Evolutionary conservation across 495 filamentous ascomycete species (phyloP).

Genomic region (Trichoderma orchidacearum): DNA sequence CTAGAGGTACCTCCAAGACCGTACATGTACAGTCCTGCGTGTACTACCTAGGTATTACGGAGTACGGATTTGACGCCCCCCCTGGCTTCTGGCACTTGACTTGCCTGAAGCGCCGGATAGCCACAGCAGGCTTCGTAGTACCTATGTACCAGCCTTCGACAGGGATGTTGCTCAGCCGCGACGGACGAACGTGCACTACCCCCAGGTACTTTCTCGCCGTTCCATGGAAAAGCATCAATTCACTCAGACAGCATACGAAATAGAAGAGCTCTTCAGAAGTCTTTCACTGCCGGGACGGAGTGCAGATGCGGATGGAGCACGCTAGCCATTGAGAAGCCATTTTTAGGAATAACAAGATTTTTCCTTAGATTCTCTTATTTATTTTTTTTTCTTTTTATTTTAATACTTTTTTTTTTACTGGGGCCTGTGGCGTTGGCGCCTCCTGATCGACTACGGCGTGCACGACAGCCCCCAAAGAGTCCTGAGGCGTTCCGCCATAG

Average conservation of each 20-base stretch:
- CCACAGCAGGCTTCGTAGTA: background rate
- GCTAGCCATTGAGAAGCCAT: too few relatives aligned
- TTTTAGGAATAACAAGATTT: too few relatives aligned
- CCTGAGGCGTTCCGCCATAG: background rate
- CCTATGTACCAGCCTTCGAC: background rate
- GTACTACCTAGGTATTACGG: too few relatives aligned
- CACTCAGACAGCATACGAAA: too few relatives aligned
- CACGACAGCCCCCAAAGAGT: background rate
- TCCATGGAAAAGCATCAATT: too few relatives aligned
- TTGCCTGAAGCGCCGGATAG: background rate
- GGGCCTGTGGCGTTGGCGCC: background rate
- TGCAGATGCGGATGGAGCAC: too few relatives aligned
- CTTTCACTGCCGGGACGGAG: too few relatives aligned
- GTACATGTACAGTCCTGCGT: too few relatives aligned
- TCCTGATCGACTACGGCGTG: background rate
- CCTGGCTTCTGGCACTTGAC: background rate
- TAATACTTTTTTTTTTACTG: background rate
- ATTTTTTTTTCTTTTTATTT: background rate
- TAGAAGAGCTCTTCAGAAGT: too few relatives aligned
- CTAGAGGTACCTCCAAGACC: background rate
- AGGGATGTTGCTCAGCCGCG: background rate
- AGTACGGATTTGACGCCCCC: background rate
- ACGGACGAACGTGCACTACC: too few relatives aligned
- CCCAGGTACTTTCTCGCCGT: too few relatives aligned
- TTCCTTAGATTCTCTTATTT: too few relatives aligned